Evolutionary conservation across 352 stramenopile genomes (phyloP), one percentile per base, ranked within the genome.

Genomic region (Phytopythium helicoides): DNA sequence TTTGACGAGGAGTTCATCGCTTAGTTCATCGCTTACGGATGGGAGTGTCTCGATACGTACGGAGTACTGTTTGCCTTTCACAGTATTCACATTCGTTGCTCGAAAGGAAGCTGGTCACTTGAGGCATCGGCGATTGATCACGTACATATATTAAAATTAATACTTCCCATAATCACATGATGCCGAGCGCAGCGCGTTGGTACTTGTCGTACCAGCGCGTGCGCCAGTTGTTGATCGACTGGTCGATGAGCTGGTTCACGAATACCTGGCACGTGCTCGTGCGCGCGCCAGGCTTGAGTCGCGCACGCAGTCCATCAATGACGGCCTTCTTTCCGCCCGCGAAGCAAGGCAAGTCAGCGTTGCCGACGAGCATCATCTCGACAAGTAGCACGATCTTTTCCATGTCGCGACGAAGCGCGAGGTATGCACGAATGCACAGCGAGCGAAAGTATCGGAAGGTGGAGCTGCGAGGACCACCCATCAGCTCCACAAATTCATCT

Each of bases 361-460:
- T 98, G 3, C 81, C 76, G 8, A 92, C 76, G 25, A 96, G 87
- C 62, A 98, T 94, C 92, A 99, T 98, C 76, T 99, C 95, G 12
- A 98, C 88, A 14, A 98, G 70, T 26, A 98, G 62, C 59, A 97
- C 95, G 37, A 99, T 96, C 69, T 98, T 87, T 58, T 98, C 89
- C 62, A 96, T 97, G 57, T 98, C 88, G 42, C 88, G 88, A 53
- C 95, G 85, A 21, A 98, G 55, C 4, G 93, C 91, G 49, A 99
- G 79, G 61, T 98, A 99, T 9, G 93, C 92, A 36, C 93, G 87
- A 56, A 98, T 97, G 63, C 96, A 99, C 33, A 99, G 78, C 46
- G 95, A 93, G 15, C 94, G 81, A 69, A 98, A 99, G 48, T 95
- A 96, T 15, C 87, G 73, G 69, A 99, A 99, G 2, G 86, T 90